Base-by-base conservation (phyloP, 331 rosid species). In the Prunus yedoensis region DNA sequence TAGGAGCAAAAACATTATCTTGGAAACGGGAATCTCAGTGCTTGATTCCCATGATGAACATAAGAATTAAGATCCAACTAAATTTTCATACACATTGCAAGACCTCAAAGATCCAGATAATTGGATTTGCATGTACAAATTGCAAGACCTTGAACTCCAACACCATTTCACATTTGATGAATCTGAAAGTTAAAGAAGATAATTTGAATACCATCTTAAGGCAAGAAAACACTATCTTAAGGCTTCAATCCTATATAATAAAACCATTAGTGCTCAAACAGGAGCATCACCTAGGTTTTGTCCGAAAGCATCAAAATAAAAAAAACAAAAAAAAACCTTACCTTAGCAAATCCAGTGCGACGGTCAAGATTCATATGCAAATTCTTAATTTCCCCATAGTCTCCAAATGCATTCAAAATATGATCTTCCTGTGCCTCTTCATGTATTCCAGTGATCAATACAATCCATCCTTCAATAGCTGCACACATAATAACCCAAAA, bases 401-500 rank as follows among this genome's bases (percentile, higher is more conserved):
- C 93, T 27, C 97, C 93, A 86, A 91, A 91, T 10, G 85, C 84
- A 56, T 85, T 83, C 41, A 84, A 94, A 78, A 91, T 74, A 85
- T 91, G 91, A 77, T 89, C 97, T 69, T 89, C 97, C 52, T 89
- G 95, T 28, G 93, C 94, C 85, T 89, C 97, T 73, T 91, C 95
- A 60, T 89, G 94, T 30, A 91, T 85, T 43, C 97, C 97, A 43
- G 90, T 86, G 23, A 80, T 94, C 83, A 91, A 74, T 80, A 91
- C 74, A 73, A 89, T 91, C 97, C 97, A 91, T 74, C 97, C 97
- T 83, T 91, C 97, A 77, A 91, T 83, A 3, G 97, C 97, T 91
- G 82, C 78, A 75, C 10, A 66, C 1, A 63, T 4, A 21, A 20
- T 45, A 20, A 21, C 56, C 18, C 71, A 45, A 66, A 45, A 0